Percentiles rank a stretch among this genome's conserved stretches.
These are phyloP conservation scores for Echinosophora koreensis DNA, from an alignment of 306 rosid species.

Conservation along the genomic window DNA sequence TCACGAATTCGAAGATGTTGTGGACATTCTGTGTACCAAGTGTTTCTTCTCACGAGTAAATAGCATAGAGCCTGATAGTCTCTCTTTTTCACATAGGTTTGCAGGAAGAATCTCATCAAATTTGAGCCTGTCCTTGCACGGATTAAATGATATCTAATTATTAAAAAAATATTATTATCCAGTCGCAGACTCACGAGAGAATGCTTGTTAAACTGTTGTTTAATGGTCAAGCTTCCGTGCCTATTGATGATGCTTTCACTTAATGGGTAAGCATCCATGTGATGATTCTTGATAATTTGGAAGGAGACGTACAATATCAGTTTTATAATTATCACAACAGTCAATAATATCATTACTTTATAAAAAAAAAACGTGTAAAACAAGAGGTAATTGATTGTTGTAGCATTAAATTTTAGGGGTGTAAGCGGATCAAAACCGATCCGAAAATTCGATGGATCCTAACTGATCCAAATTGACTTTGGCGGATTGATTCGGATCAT, in stretches of 20 bases:
- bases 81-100: neutral
- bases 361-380: no score
- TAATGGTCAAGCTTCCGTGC: constrained; percentile 5
- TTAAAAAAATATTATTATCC: neutral
- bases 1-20: neutral
- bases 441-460: no score
- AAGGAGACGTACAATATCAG: neutral
- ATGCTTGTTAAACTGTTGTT: neutral
- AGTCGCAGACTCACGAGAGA: neutral
- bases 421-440: no score
- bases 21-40: neutral
- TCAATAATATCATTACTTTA: no score
- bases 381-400: no score
- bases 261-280: constrained; percentile 30
- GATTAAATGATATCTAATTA: constrained; percentile 14
- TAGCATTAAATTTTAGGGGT: no score
- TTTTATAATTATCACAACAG: neutral
- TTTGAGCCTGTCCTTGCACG: neutral
- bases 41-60: neutral
- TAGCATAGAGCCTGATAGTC: neutral
- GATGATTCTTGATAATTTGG: constrained; percentile 27
- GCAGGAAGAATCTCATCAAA: neutral
- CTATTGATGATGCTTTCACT: neutral
- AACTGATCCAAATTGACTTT: no score
- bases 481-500: no score